These are phyloP conservation scores for Termitomyces sp. DNA, from an alignment of 768 basidiomycete species.

Conservation along the genomic window DNA sequence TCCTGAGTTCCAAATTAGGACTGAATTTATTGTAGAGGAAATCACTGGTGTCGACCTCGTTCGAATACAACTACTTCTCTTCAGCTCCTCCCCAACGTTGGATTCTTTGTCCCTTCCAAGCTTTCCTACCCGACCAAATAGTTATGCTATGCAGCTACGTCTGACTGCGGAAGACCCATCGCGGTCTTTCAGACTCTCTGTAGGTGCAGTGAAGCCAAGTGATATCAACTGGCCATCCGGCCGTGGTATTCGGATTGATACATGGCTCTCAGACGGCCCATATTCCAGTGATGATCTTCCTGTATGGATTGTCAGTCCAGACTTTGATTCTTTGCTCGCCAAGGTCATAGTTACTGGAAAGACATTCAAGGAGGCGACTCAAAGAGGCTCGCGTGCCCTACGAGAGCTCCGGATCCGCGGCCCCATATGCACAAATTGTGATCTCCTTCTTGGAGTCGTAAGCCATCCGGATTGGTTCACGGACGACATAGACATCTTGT, in stretches of 20 bases:
- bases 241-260: constrained; percentile 82
- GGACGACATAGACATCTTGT: constrained; percentile 28
- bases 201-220: constrained; percentile 76
- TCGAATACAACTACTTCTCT: constrained; percentile 85
- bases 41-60: constrained; percentile 88
- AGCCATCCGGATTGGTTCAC: constrained; percentile 24
- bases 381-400: constrained; percentile 78
- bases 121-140: constrained; percentile 62
- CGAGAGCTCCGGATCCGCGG: constrained; percentile 78
- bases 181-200: constrained; percentile 73
- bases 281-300: constrained; percentile 34
- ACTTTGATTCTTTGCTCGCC: constrained; percentile 85
- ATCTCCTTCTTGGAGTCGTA: constrained; percentile 25
- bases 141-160: constrained; percentile 82
- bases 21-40: constrained; percentile 51
- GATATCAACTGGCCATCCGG: constrained; percentile 69
- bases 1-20: not conserved
- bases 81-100: constrained; percentile 60
- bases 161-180: constrained; percentile 86
- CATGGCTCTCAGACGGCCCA: constrained; percentile 72
- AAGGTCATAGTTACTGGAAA: constrained; percentile 78
- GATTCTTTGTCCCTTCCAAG: constrained; percentile 62
- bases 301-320: constrained; percentile 44
- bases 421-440: constrained; percentile 28
- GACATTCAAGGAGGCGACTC: constrained; percentile 76